Evolutionary conservation across 23 red algal species (phyloP), one percentile per base, ranked within the genome.

Genomic region (Gracilariopsis chorda): DNA sequence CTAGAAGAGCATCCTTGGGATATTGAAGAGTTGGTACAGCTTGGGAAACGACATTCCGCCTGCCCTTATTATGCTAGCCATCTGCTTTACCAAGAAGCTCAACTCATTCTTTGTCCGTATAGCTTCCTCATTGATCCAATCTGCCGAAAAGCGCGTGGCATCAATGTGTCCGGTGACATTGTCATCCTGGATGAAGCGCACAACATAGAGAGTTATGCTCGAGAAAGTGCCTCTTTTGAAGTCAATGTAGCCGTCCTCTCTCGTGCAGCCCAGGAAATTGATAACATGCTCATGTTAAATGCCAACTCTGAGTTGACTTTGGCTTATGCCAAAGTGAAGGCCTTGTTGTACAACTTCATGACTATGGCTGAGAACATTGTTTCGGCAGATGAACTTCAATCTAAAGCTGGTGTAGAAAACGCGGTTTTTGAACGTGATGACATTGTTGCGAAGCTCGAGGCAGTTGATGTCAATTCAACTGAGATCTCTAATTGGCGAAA

Each of bases 81-180:
- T 72, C 67, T 70, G 7, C 80, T 94, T 4, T 76, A 86, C 34
- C 43, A 94, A 42, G 56, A 49, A 4, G 95, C 95, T 20, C 87
- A 97, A 51, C 80, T 97, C 19, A 75, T 97, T 51, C 82, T 97
- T 30, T 97, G 90, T 72, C 95, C 95, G 6, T 94, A 97, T 42
- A 86, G 69, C 24, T 97, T 92, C 47, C 85, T 97, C 44, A 68
- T 93, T 27, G 90, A 97, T 65, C 84, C 84, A 8, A 49, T 93
- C 33, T 65, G 91, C 43, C 37, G 90, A 53, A 58, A 72, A 64
- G 83, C 75, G 4, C 63, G 80, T 45, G 87, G 71, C 7, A 92
- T 97, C 27, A 78, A 96, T 30, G 58, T 96, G 19, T 47, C 39
- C 19, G 90, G 88, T 19, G 86, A 92, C 51, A 55, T 97, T 9